phyloP scores from a whole-genome alignment of 805 yeast species.

The Nakazawaea wickerhamii region DNA sequence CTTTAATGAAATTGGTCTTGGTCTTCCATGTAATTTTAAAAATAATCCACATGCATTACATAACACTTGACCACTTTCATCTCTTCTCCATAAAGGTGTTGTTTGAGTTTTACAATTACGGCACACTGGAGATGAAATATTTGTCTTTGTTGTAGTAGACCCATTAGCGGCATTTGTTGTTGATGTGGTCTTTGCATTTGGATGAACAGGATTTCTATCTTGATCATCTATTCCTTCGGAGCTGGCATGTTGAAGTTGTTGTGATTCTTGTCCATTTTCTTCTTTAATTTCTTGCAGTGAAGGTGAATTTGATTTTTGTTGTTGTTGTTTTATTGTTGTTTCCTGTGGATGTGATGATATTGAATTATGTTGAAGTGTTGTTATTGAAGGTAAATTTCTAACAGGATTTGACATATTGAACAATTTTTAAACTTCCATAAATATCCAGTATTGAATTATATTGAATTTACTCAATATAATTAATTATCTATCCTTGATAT shows the following conservation, averaged over 20 bases:
- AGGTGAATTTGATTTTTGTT: not conserved
- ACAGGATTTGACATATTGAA: conserved; percentile 8
- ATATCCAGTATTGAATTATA: too few species aligned
- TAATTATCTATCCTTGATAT: too few species aligned
- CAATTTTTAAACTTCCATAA: too few species aligned
- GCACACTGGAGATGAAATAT: conserved; percentile 66
- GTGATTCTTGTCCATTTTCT: not conserved
- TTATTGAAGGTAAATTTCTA: conserved; percentile 11
- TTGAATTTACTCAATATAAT: not conserved
- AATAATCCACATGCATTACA: conserved; percentile 95
- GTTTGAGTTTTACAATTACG: conserved; percentile 89
- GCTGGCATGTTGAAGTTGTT: conserved; percentile 3
- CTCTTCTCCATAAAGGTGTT: conserved; percentile 94
- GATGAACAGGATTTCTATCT: conserved; percentile 37
- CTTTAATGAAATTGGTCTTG: conserved; percentile 86
- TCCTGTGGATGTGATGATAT: conserved; percentile 4
- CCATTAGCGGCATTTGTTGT: conserved; percentile 52
- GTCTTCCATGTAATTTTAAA: conserved; percentile 84
- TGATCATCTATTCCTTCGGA: conserved; percentile 15
- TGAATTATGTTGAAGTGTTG: conserved; percentile 8
- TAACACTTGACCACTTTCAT: conserved; percentile 82
- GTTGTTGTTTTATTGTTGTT: not conserved
- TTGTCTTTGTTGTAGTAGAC: conserved; percentile 58
- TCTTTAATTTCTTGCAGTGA: not conserved
- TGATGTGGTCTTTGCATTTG: conserved; percentile 57